Evolutionary conservation across 2,329 filamentous ascomycete species (phyloP).

Genomic region (Aureobasidium namibiae): DNA sequence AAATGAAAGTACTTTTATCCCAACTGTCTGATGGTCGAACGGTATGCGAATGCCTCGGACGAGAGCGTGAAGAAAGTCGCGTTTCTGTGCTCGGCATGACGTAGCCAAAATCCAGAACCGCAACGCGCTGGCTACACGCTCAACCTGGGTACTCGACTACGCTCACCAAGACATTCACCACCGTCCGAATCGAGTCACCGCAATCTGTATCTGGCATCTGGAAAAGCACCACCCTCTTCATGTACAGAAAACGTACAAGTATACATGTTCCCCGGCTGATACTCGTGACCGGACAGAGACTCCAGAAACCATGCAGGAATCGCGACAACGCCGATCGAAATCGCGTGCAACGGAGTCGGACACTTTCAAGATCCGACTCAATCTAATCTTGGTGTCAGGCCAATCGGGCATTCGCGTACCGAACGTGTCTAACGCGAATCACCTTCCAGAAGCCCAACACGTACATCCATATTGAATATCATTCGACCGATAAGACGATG

Average conservation of each 20-base stretch:
- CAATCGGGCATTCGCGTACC: background rate
- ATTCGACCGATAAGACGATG: background rate
- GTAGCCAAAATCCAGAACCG: background rate
- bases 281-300: background rate
- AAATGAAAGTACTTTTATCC: background rate
- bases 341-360: constrained; percentile 5
- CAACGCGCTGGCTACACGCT: constrained; percentile 6
- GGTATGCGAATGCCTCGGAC: background rate
- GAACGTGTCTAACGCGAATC: background rate
- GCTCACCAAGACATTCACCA: background rate
- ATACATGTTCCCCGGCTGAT: background rate
- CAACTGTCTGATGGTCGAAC: background rate
- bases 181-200: background rate
- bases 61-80: background rate
- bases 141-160: background rate
- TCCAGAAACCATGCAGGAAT: background rate
- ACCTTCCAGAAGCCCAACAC: background rate
- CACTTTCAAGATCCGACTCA: constrained; percentile 6
- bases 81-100: background rate
- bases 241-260: background rate
- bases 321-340: constrained; percentile 8
- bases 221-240: background rate
- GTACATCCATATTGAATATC: background rate
- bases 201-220: background rate
- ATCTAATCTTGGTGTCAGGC: constrained; percentile 6